Percentiles rank a stretch among this genome's conserved stretches.
phyloP scores from a whole-genome alignment of 169 alveolate species.

The Plasmodium berghei region DNA sequence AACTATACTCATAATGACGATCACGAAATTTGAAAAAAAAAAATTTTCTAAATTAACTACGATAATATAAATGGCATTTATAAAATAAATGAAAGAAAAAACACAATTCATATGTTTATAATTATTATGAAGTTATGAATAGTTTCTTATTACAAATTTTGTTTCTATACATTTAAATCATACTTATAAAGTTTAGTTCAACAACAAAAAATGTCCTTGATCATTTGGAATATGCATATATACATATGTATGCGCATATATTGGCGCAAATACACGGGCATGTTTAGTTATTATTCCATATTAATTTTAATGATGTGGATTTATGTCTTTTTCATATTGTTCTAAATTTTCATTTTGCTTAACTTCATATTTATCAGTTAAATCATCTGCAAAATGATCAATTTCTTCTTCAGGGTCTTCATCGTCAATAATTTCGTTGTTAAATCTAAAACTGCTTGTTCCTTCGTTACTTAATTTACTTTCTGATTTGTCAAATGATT shows the following conservation, averaged over 20 bases:
- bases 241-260: background rate
- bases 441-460: background rate
- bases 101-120: no score
- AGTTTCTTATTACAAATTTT: no score
- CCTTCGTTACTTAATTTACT: slow-evolving; percentile 1
- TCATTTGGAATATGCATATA: background rate
- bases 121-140: no score
- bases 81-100: no score
- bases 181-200: no score
- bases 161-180: no score
- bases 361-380: slow-evolving; percentile 37
- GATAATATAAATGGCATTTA: no score
- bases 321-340: slow-evolving; percentile 28
- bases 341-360: slow-evolving; percentile 13
- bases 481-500: slow-evolving; percentile 10
- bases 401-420: slow-evolving; percentile 22
- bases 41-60: no score
- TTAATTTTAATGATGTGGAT: slow-evolving; percentile 30
- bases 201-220: no score
- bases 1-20: no score
- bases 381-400: slow-evolving; percentile 39
- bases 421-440: background rate
- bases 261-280: background rate
- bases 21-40: no score
- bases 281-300: background rate